Conservation (phyloP, 1,139 yeast genomes). For the Candida sanyaensis region DNA sequence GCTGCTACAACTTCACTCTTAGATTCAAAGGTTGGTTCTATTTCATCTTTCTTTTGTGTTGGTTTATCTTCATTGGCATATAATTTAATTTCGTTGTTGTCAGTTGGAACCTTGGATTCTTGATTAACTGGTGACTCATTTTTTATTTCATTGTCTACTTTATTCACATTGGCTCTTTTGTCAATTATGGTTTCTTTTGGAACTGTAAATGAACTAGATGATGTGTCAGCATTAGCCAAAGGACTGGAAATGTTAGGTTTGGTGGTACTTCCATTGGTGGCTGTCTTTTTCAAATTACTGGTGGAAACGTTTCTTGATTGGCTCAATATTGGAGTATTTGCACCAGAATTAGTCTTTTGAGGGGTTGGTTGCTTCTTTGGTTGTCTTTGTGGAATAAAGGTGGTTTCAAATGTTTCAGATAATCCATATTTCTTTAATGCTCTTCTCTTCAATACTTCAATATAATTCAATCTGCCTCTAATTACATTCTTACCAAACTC, state of each 20-base stretch:
- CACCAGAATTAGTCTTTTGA: slow-evolving; percentile 4
- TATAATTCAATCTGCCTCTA: slow-evolving; percentile 44
- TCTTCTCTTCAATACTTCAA: slow-evolving; percentile 54
- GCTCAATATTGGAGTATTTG: slow-evolving; percentile 9
- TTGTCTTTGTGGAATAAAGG: slow-evolving; percentile 39
- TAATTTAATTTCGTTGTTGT: neutral
- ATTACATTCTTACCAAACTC: slow-evolving; percentile 34
- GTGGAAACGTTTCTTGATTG: slow-evolving; percentile 13
- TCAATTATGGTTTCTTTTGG: slow-evolving; percentile 50
- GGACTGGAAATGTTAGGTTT: slow-evolving; percentile 20
- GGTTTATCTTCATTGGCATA: slow-evolving; percentile 12
- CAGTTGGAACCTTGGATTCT: slow-evolving; percentile 7
- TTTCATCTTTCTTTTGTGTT: slow-evolving; percentile 10
- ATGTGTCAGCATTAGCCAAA: slow-evolving; percentile 33
- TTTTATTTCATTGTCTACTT: slow-evolving; percentile 6
- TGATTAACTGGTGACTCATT: slow-evolving; percentile 8
- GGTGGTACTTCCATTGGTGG: slow-evolving; percentile 5
- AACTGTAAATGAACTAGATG: slow-evolving; percentile 28
- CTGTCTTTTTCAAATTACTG: slow-evolving; percentile 9
- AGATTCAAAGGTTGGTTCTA: slow-evolving; percentile 5
- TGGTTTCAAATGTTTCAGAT: slow-evolving; percentile 39
- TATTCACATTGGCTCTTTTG: slow-evolving; percentile 15
- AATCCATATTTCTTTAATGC: slow-evolving; percentile 47
- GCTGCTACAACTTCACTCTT: neutral
- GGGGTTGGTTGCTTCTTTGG: slow-evolving; percentile 8